Evolutionary conservation across 176 grass and related monocot genomes (phyloP).

Genomic region (Lolium rigidum): DNA sequence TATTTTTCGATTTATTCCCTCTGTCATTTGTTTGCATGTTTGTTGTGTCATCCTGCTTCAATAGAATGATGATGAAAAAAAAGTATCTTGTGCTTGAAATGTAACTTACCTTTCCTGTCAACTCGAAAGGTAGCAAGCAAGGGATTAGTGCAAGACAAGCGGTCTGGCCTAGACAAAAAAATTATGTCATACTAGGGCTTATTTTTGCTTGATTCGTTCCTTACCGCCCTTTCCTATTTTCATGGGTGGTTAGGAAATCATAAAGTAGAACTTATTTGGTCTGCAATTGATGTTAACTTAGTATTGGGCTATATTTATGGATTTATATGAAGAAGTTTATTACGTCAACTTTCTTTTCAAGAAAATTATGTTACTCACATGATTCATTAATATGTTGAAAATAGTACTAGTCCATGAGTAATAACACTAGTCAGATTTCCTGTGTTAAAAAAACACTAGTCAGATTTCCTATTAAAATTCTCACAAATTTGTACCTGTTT

Average conservation of each 20-base stretch:
- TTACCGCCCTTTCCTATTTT: not conserved
- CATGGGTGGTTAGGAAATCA: not conserved
- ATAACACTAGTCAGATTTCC: too few relatives aligned
- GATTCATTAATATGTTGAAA: not conserved
- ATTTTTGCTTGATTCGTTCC: not conserved
- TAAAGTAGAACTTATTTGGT: not conserved
- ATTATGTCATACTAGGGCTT: not conserved
- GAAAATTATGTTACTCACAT: not conserved
- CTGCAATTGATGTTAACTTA: not conserved
- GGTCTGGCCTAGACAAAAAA: slow-evolving; percentile 1
- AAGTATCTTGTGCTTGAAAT: not conserved
- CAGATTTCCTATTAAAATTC: not conserved
- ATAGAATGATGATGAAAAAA: not conserved
- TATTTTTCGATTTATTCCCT: not conserved
- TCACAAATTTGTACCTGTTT: not conserved
- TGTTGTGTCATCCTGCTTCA: not conserved
- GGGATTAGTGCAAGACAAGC: not conserved
- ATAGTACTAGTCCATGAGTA: not conserved
- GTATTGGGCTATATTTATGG: not conserved
- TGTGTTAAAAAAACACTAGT: too few relatives aligned
- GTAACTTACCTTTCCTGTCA: not conserved
- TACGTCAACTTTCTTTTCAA: not conserved
- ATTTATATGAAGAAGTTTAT: not conserved
- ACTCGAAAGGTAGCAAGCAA: not conserved
- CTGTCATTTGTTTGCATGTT: not conserved